Evolutionary conservation across 345 rosid species (phyloP).

Genomic region (Syzygium aqueum): DNA sequence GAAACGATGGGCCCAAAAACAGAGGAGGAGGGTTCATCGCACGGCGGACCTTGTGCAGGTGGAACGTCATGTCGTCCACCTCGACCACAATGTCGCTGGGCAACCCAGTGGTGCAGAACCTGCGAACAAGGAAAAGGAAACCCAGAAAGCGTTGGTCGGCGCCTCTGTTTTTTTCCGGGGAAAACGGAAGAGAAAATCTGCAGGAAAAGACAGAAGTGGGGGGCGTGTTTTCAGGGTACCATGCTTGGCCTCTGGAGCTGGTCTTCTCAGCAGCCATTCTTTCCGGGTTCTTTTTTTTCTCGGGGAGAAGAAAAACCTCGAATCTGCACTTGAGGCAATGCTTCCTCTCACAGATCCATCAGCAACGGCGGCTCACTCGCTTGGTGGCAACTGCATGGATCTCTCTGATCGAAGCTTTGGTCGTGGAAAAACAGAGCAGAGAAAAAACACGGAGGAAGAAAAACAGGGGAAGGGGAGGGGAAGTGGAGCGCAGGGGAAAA

Average conservation of each 20-base stretch:
- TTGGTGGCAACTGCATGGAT: neutral
- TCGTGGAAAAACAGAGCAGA: neutral
- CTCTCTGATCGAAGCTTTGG: neutral
- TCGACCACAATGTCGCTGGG: constrained; percentile 87
- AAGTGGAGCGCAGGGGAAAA: constrained; percentile 25
- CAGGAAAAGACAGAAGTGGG: neutral
- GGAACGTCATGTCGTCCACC: constrained; percentile 84
- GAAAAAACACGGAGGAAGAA: neutral
- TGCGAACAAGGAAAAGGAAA: constrained; percentile 6
- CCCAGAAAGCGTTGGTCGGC: neutral
- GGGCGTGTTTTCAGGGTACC: constrained; percentile 25
- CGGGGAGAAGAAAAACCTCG: neutral
- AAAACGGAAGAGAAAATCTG: neutral
- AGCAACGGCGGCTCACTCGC: neutral
- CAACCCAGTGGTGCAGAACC: constrained; percentile 91
- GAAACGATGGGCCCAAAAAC: neutral
- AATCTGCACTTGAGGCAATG: neutral
- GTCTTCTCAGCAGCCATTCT: constrained; percentile 61
- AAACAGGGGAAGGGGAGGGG: neutral
- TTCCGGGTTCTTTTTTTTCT: neutral
- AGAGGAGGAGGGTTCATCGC: neutral
- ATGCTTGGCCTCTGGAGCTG: constrained; percentile 84
- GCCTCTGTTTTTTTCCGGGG: neutral
- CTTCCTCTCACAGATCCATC: neutral
- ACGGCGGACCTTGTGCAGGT: constrained; percentile 84